Evolutionary conservation across 2,329 filamentous ascomycete genomes (phyloP).

Genomic region (Aureobasidium zeae): DNA sequence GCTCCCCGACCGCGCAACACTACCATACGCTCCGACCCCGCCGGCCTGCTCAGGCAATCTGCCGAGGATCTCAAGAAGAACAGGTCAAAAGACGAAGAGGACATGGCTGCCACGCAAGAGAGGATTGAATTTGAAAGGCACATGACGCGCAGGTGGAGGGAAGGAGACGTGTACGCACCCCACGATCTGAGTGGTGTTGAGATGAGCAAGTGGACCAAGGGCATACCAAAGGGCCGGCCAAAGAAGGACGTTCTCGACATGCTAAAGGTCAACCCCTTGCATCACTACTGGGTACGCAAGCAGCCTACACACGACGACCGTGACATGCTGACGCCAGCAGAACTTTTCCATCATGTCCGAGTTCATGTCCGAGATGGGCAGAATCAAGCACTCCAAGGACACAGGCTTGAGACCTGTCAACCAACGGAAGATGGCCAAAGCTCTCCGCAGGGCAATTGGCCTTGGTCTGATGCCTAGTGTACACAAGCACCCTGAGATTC

Average conservation of each 20-base stretch:
- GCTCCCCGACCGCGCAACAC: too few species aligned
- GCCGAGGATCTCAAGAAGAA: not conserved
- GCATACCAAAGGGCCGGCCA: slow-evolving; percentile 39
- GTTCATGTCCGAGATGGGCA: slow-evolving; percentile 74
- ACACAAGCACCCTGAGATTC: slow-evolving; percentile 76
- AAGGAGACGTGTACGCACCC: slow-evolving; percentile 82
- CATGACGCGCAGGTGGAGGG: slow-evolving; percentile 60
- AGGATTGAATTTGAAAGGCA: slow-evolving; percentile 49
- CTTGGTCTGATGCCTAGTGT: slow-evolving; percentile 87
- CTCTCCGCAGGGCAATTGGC: slow-evolving; percentile 78
- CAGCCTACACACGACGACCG: too few species aligned
- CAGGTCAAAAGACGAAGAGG: not conserved
- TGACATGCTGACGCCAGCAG: slow-evolving; percentile 40
- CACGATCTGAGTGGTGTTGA: slow-evolving; percentile 73
- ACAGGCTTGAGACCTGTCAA: slow-evolving; percentile 82
- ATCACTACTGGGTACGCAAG: slow-evolving; percentile 70
- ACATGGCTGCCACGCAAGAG: slow-evolving; percentile 14
- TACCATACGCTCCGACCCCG: too few species aligned
- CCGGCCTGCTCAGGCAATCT: not conserved
- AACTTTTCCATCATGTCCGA: slow-evolving; percentile 90
- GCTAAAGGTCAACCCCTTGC: slow-evolving; percentile 67
- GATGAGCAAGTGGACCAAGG: slow-evolving; percentile 68
- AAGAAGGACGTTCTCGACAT: slow-evolving; percentile 65
- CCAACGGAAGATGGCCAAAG: slow-evolving; percentile 88
- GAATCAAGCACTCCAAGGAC: slow-evolving; percentile 65